Percentiles rank a stretch among this genome's conserved stretches.
Conservation (phyloP, 805 yeast genomes). For the Sugiyamaella qingdaonensis region DNA sequence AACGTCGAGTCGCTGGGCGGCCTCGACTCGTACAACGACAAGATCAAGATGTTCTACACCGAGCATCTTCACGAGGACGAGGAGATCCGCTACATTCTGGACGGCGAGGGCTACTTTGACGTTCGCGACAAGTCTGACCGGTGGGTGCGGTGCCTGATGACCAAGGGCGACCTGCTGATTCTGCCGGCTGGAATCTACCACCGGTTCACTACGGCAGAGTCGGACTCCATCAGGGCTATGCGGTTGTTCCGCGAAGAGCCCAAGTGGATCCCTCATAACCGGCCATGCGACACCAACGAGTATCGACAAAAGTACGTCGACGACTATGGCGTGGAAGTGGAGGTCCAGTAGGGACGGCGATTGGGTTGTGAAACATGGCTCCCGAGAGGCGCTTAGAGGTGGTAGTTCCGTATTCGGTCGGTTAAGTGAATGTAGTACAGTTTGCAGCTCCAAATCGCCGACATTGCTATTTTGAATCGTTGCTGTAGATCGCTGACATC, state of each 20-base stretch:
- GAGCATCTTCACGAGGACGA: constrained; percentile 97
- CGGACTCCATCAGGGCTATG: constrained; percentile 66
- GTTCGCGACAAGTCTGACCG: constrained; percentile 59
- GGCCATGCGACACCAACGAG: constrained; percentile 53
- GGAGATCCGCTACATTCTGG: constrained; percentile 85
- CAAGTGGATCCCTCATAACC: constrained; percentile 84
- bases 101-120: constrained; percentile 91
- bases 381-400: too few species aligned
- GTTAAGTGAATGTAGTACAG: too few species aligned
- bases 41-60: constrained; percentile 64
- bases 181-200: constrained; percentile 94
- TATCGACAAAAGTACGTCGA: constrained; percentile 46
- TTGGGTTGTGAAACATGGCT: not conserved
- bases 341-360: not conserved
- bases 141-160: constrained; percentile 76
- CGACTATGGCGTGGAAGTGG: not conserved
- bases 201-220: constrained; percentile 71
- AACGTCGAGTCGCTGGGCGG: constrained; percentile 58
- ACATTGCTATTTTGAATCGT: too few species aligned
- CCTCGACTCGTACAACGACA: constrained; percentile 58
- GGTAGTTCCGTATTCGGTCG: too few species aligned
- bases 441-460: too few species aligned
- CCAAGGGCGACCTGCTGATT: constrained; percentile 53
- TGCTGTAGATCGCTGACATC: too few species aligned
- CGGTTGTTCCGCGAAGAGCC: constrained; percentile 92